These are phyloP conservation scores for Xylaria sp. DNA, from an alignment of 2,329 filamentous ascomycete species.

Conservation along the genomic window DNA sequence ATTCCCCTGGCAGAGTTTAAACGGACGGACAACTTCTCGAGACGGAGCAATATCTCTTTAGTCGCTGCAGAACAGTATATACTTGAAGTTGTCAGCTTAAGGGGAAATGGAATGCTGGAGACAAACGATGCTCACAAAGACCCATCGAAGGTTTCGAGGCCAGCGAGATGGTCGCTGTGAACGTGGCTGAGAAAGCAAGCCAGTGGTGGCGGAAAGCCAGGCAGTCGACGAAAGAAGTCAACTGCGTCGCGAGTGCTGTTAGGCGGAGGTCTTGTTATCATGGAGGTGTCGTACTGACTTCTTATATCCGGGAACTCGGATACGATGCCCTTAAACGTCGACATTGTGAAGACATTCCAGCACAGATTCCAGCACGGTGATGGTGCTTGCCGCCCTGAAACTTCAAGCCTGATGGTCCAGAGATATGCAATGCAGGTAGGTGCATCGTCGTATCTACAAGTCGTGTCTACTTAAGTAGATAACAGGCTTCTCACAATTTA, in stretches of 20 bases:
- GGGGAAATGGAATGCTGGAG: fast-evolving
- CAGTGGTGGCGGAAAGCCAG: constrained; percentile 67
- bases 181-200: constrained; percentile 93
- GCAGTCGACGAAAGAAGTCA: constrained; percentile 78
- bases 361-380: too few relatives aligned
- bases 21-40: constrained; percentile 82
- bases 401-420: background rate
- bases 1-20: constrained; percentile 84
- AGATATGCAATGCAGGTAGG: background rate
- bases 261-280: background rate
- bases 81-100: constrained; percentile 47
- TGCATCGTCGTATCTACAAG: background rate
- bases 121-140: constrained; percentile 68
- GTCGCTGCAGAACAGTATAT: constrained; percentile 92
- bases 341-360: constrained; percentile 64
- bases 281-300: constrained; percentile 55
- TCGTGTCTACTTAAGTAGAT: background rate
- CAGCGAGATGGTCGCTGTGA: constrained; percentile 87
- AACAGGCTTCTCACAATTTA: background rate
- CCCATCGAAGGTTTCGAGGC: constrained; percentile 78
- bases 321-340: constrained; percentile 78
- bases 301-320: constrained; percentile 83
- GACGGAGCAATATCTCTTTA: constrained; percentile 78
- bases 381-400: background rate
- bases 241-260: constrained; percentile 59